Percentiles rank a stretch among this genome's conserved stretches.
Evolutionary conservation across 495 filamentous ascomycete species (phyloP).

Genomic region (Talaromyces wortmannii): DNA sequence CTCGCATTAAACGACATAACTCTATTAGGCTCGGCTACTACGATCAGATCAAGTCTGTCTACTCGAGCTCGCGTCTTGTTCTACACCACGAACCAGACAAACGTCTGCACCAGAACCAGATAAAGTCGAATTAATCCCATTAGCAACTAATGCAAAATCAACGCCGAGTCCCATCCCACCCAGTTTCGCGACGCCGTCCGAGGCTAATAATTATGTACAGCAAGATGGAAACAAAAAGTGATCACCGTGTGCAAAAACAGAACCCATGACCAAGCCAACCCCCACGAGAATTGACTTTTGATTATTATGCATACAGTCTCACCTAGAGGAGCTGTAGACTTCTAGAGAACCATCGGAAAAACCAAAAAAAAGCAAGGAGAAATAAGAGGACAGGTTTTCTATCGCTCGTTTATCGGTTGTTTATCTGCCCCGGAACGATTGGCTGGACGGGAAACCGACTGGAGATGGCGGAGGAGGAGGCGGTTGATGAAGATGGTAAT

Average conservation of each 20-base stretch:
- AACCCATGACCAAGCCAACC: not conserved
- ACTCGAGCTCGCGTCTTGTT: no score
- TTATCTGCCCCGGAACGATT: not conserved
- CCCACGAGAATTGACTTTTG: not conserved
- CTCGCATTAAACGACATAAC: no score
- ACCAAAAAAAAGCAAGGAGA: no score
- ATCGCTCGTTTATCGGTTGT: no score
- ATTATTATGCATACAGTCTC: not conserved
- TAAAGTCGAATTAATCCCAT: not conserved
- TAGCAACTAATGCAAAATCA: not conserved
- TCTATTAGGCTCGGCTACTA: no score
- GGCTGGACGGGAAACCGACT: conserved; percentile 22
- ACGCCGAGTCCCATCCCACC: not conserved
- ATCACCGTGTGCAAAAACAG: not conserved
- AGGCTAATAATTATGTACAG: not conserved
- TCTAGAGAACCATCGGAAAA: no score
- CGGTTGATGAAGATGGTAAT: conserved; percentile 20
- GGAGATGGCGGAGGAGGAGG: conserved; percentile 45
- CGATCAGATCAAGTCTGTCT: no score
- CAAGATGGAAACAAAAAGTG: not conserved
- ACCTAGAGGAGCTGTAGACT: no score
- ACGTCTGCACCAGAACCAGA: not conserved
- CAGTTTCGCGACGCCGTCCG: not conserved
- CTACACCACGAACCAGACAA: no score
- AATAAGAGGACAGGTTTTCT: no score